Evolutionary conservation across 2,329 filamentous ascomycete genomes (phyloP), one percentile per base, ranked within the genome.

Genomic region (Plectosphaerella sp.): DNA sequence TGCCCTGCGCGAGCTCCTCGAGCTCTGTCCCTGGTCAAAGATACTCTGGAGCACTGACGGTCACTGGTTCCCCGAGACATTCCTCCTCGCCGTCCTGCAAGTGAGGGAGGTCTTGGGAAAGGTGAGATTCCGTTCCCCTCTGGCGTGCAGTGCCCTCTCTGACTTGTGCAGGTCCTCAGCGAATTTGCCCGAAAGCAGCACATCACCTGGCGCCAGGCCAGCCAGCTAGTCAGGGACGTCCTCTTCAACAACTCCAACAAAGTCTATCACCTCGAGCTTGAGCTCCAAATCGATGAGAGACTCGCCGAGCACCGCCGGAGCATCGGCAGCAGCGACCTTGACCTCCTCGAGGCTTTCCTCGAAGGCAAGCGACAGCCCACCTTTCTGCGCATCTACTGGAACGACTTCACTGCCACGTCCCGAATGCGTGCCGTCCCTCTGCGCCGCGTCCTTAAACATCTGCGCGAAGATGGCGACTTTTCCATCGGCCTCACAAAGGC

Each of bases 31-130:
- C 0, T 83, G 81, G 51, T 84, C 82, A 49, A 93, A 93, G 69
- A 75, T 94, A 1, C 69, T 93, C 0, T 93, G 88, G 82, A 91
- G 87, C 56, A 91, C 88, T 0, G 88, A 92, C 62, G 89, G 88
- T 0, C 88, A 92, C 63, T 88, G 81, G 67, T 88, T 89, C 54
- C 87, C 89, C 0, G 89, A 93, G 67, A 90, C 87, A 0, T 94
- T 86, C 60, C 80, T 87, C 60, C 73, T 93, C 5, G 87, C 88
- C 1, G 83, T 87, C 39, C 72, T 78, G 42, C 89, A 93, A 65
- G 84, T 91, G 53, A 78, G 88, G 48, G 81, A 89, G 57, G 87
- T 81, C 2, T 70, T 94, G 36, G 79, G 88, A 57, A 81, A 78
- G 51, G 87, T 89, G 61, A 24, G 39, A n/a, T n/a, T n/a, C n/a